phyloP scores from a whole-genome alignment of 176 grass and related monocot genomes.

The Cocos nucifera region DNA sequence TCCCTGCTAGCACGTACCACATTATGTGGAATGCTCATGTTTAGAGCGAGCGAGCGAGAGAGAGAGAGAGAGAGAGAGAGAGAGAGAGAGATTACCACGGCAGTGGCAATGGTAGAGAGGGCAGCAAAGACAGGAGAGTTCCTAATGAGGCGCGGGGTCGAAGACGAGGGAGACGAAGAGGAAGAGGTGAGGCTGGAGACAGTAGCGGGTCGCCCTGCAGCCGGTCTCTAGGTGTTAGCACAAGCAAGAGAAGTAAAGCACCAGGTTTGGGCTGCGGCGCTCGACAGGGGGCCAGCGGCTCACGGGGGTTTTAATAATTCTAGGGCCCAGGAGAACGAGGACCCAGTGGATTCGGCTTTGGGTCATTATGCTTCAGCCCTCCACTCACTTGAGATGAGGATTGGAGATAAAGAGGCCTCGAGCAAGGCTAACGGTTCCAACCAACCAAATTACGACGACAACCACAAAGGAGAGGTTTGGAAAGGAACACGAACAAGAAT shows the following conservation, averaged over 20 bases:
- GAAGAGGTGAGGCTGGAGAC: slow-evolving; percentile 27
- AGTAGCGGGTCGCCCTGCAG: slow-evolving; percentile 8
- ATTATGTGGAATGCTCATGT: too few species aligned
- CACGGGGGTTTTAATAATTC: slow-evolving; percentile 5
- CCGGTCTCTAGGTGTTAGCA: background rate
- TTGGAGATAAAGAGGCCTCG: slow-evolving; percentile 20
- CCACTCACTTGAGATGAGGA: slow-evolving; percentile 28
- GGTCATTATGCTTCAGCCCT: slow-evolving; percentile 11
- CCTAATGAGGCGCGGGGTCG: slow-evolving; percentile 41
- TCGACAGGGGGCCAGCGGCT: slow-evolving; percentile 18
- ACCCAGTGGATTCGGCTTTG: background rate
- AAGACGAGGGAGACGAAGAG: background rate
- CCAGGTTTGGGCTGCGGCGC: slow-evolving; percentile 29
- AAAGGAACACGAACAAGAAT: background rate
- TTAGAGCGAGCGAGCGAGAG: too few species aligned
- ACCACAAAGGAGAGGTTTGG: background rate
- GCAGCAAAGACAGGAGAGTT: slow-evolving; percentile 49
- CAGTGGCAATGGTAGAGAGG: slow-evolving; percentile 11
- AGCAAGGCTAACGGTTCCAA: too few species aligned
- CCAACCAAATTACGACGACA: background rate
- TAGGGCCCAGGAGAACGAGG: background rate
- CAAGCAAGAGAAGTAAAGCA: slow-evolving; percentile 22
- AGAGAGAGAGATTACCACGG: background rate
- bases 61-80: too few species aligned
- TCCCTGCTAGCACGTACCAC: too few species aligned